Evolutionary conservation across 164 flowering plant species (phyloP).

Genomic region (Tetrastigma voinierianum): DNA sequence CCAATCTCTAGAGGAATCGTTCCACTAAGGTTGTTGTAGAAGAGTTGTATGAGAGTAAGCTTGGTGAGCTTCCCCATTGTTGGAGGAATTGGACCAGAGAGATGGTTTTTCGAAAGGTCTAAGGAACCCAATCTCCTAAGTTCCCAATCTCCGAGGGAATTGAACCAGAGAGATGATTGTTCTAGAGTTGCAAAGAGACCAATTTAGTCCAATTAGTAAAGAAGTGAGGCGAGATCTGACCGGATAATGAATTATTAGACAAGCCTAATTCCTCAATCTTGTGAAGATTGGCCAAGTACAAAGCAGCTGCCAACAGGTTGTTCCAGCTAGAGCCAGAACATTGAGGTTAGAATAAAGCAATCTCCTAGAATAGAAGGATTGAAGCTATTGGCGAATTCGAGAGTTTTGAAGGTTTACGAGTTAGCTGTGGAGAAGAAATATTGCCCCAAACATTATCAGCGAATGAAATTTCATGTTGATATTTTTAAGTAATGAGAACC

Average conservation of each 20-base stretch:
- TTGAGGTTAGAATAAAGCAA: constrained; percentile 30
- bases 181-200: constrained; percentile 23
- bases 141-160: constrained; percentile 35
- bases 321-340: constrained; percentile 26
- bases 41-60: constrained; percentile 23
- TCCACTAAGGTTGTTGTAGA: constrained; percentile 39
- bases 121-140: constrained; percentile 14
- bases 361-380: constrained; percentile 29
- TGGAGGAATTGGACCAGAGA: constrained; percentile 27
- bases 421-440: constrained; percentile 22
- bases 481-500: too few species aligned
- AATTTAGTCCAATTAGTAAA: constrained; percentile 25
- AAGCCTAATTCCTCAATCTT: constrained; percentile 18
- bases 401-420: constrained; percentile 21
- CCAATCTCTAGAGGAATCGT: constrained; percentile 39
- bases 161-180: constrained; percentile 22
- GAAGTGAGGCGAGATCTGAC: constrained; percentile 20
- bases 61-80: constrained; percentile 33
- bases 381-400: constrained; percentile 19
- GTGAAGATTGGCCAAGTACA: constrained; percentile 21
- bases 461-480: too few species aligned
- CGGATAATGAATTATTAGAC: constrained; percentile 22
- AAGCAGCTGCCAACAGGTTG: constrained; percentile 24
- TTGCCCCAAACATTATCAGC: too few species aligned
- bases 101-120: constrained; percentile 3